These are phyloP conservation scores for Neurospora discreta DNA, from an alignment of 495 filamentous ascomycete genomes.

Conservation along the genomic window DNA sequence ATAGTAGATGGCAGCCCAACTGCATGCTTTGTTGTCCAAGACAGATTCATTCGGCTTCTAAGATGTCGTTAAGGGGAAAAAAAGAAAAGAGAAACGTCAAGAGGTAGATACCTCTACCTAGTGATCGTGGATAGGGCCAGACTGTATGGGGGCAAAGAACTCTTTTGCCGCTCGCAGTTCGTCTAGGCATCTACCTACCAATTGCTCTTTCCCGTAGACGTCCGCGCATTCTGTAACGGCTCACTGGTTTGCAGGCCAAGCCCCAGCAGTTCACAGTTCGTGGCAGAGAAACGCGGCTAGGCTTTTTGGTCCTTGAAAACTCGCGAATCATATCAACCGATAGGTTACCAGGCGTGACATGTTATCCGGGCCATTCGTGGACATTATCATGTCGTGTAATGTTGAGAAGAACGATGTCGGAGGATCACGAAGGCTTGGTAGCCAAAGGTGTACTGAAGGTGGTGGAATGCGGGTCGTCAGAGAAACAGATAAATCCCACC, in stretches of 20 bases:
- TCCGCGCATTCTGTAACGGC: constrained; percentile 2
- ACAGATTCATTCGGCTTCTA: not conserved
- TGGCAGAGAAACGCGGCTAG: constrained; percentile 1
- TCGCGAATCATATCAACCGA: not conserved
- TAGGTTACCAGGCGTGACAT: not conserved
- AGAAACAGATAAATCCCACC: not conserved
- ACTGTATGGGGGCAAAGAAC: not conserved
- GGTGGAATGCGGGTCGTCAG: not conserved
- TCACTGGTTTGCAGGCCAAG: constrained; percentile 5
- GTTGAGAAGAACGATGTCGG: not conserved
- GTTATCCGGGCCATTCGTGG: not conserved
- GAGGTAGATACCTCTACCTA: too few species aligned
- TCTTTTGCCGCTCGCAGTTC: not conserved
- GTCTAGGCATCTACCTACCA: not conserved
- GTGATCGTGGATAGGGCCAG: not conserved
- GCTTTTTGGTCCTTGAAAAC: not conserved
- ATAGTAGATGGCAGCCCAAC: not conserved
- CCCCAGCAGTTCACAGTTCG: not conserved
- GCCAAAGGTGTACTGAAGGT: not conserved
- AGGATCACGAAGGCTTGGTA: not conserved
- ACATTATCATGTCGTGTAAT: not conserved
- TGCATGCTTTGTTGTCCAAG: not conserved
- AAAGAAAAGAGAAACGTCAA: not conserved
- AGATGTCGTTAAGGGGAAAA: not conserved
- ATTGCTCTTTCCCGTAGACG: not conserved